phyloP scores from a whole-genome alignment of 306 rosid species.

The Alnus glutinosa region DNA sequence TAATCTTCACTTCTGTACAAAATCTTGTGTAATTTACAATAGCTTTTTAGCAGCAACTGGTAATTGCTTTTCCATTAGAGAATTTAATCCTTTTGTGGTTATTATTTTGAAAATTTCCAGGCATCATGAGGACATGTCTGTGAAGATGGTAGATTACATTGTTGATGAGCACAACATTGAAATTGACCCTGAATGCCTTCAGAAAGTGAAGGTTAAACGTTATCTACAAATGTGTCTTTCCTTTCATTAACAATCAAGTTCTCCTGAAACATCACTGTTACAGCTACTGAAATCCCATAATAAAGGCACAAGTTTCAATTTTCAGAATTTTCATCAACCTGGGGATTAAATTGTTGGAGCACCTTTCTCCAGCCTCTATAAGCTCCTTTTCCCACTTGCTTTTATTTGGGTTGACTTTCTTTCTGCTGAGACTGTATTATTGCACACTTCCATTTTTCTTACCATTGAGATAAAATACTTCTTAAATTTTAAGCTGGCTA shows the following conservation, averaged over 20 bases:
- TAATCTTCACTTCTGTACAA: background rate
- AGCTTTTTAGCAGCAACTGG: constrained; percentile 9
- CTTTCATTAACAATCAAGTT: constrained; percentile 9
- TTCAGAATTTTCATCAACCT: background rate
- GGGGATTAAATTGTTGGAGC: background rate
- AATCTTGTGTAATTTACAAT: background rate
- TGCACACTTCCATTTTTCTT: constrained; percentile 20
- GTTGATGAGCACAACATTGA: constrained; percentile 53
- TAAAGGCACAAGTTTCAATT: constrained; percentile 13
- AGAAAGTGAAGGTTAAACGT: constrained; percentile 45
- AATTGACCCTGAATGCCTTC: constrained; percentile 34
- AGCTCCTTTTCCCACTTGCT: background rate
- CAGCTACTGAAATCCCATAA: constrained; percentile 21
- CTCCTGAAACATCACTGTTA: constrained; percentile 2
- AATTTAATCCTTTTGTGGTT: constrained; percentile 18
- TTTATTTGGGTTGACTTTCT: background rate
- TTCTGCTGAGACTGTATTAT: background rate
- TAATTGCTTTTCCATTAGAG: background rate
- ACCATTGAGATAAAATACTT: constrained; percentile 14
- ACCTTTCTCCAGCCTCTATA: constrained; percentile 1
- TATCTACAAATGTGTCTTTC: background rate
- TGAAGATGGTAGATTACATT: constrained; percentile 47
- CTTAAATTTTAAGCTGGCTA: constrained; percentile 14
- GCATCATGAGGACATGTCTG: constrained; percentile 60
- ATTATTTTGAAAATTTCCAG: constrained; percentile 27